These are phyloP conservation scores for Pneumocystis oryctolagi DNA, from an alignment of 1,139 yeast species.

Conservation along the genomic window DNA sequence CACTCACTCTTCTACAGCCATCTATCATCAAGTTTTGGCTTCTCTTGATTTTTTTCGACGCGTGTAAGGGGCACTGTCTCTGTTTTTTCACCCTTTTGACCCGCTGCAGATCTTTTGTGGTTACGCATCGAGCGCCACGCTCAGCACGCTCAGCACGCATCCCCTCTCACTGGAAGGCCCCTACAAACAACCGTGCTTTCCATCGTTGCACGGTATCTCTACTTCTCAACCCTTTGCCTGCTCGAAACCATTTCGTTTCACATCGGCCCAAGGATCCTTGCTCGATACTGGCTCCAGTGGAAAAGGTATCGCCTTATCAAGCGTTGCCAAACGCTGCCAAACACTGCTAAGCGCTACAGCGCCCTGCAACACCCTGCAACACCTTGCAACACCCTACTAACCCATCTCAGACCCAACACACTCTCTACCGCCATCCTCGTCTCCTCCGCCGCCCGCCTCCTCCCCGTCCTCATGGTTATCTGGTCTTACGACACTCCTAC, in stretches of 20 bases:
- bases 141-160: constrained; percentile 13
- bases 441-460: constrained; percentile 62
- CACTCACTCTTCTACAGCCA: constrained; percentile 15
- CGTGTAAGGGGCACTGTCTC: constrained; percentile 31
- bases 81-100: constrained; percentile 18
- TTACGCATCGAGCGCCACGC: constrained; percentile 62
- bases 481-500: constrained; percentile 87
- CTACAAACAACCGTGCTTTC: no score
- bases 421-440: constrained; percentile 56
- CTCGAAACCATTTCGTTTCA: constrained; percentile 15
- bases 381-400: neutral
- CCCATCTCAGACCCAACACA: constrained; percentile 18
- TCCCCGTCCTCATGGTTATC: constrained; percentile 86
- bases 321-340: no score
- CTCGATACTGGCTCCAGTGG: neutral
- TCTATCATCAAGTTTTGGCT: neutral
- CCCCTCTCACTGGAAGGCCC: constrained; percentile 12
- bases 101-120: constrained; percentile 86
- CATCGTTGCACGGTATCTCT: no score
- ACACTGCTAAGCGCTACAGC: no score
- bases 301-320: no score
- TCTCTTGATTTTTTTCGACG: neutral
- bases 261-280: neutral
- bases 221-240: neutral
- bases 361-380: neutral